Conservation (phyloP, 306 rosid genomes). For the Vicia villosa region DNA sequence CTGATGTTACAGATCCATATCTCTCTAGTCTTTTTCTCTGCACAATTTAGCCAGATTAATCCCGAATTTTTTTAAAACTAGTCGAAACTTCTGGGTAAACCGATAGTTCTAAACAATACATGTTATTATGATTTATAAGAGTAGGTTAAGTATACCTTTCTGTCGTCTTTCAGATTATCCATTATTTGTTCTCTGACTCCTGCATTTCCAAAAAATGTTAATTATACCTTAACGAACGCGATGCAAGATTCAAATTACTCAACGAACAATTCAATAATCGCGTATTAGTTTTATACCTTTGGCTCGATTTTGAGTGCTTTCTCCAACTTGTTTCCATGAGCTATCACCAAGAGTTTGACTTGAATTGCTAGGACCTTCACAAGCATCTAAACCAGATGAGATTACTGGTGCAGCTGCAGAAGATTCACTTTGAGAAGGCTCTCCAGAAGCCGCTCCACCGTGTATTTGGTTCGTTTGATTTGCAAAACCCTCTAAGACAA, state of each 20-base stretch:
- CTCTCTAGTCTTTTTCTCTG: conserved; percentile 72
- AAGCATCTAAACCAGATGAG: conserved; percentile 83
- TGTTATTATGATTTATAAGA: conserved; percentile 14
- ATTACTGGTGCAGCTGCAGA: conserved; percentile 87
- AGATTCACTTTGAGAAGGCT: conserved; percentile 93
- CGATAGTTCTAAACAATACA: conserved; percentile 20
- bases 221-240: neutral
- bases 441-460: conserved; percentile 61
- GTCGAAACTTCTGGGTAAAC: conserved; percentile 22
- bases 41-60: conserved; percentile 37
- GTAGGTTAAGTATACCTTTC: conserved; percentile 54
- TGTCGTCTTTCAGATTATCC: conserved; percentile 77
- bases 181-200: conserved; percentile 86
- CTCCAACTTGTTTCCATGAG: conserved; percentile 79
- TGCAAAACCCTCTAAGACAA: conserved; percentile 64
- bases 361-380: conserved; percentile 88
- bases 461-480: conserved; percentile 58
- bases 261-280: conserved; percentile 12
- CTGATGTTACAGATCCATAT: conserved; percentile 83
- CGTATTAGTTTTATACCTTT: conserved; percentile 56
- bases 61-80: conserved; percentile 3
- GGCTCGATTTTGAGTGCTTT: conserved; percentile 62
- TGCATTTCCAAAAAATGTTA: conserved; percentile 44
- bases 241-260: conserved; percentile 14
- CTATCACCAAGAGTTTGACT: conserved; percentile 71